Conservation (phyloP, 176 grass and related monocot genomes). For the Oryza officinalis region DNA sequence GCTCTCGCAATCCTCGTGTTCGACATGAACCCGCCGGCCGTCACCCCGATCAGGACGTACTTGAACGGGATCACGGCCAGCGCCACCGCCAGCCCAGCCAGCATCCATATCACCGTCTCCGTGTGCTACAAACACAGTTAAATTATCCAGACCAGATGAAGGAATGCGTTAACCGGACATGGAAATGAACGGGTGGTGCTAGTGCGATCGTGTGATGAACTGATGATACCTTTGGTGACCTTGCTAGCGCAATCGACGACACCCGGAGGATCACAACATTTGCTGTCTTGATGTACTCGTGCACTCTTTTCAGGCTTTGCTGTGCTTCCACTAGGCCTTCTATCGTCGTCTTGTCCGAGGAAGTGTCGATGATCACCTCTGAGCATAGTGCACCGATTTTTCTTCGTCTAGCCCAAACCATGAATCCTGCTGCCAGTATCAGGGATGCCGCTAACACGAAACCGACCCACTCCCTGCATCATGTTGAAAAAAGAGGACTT, state of each 20-base stretch:
- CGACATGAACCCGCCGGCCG: conserved; percentile 9
- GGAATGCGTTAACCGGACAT: background rate
- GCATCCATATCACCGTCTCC: conserved; percentile 53
- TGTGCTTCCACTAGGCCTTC: conserved; percentile 82
- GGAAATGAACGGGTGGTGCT: background rate
- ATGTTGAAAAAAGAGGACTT: background rate
- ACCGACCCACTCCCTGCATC: conserved; percentile 67
- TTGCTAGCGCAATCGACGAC: conserved; percentile 65
- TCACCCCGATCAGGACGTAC: conserved; percentile 60
- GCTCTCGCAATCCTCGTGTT: conserved; percentile 44
- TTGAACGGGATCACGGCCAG: conserved; percentile 62
- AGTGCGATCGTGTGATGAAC: background rate
- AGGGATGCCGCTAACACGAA: conserved; percentile 42
- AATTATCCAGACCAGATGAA: background rate
- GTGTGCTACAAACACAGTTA: conserved; percentile 59
- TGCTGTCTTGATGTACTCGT: conserved; percentile 56
- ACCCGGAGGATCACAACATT: conserved; percentile 70
- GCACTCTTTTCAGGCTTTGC: conserved; percentile 55
- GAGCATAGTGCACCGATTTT: conserved; percentile 44
- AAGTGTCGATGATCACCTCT: conserved; percentile 64
- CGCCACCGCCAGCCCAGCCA: conserved; percentile 51
- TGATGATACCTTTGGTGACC: conserved; percentile 60
- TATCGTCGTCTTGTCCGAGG: conserved; percentile 77
- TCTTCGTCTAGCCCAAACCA: conserved; percentile 60
- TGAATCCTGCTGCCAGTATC: conserved; percentile 36